Base-by-base conservation (phyloP, 495 filamentous ascomycete species). In the Rusavskia elegans region DNA sequence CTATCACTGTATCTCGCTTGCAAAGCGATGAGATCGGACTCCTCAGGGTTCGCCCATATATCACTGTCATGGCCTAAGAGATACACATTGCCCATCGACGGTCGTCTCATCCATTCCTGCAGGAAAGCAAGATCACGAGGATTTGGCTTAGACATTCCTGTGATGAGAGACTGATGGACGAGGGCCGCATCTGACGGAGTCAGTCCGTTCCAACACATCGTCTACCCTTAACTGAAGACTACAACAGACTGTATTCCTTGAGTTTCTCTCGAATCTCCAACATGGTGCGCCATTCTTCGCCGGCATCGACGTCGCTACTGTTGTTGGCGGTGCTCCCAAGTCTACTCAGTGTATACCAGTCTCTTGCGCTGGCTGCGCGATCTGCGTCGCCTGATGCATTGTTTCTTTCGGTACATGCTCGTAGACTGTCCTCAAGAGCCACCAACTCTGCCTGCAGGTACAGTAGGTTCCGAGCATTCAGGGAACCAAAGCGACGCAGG, bases 381-480 rank as follows among this genome's bases (percentile, higher is more conserved):
- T 20, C 19, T 13, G 59, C 37, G 57, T 59, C 25, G 19, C 8
- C 14, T 35, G 32, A 35, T 35, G 8, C 9, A 35, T 11, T 35
- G 32, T 35, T 35, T 14, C 13, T 35, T 35, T 35, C 32, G 32
- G 32, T 35, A 7, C 32, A 35, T 14, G 32, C 32, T 35, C 32
- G 32, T 2, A 35, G 23, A 16, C 4, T 25, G 45, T 58, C 53
- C 51, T 67, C 55, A 14, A 65, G 58, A 41, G 58, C 51, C 1
- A 49, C 44, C 19, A 69, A 45, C 37, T 69, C 66, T 1, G 65
- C 65, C 55, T 69, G 66, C 30, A 62, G 56, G 49, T 67, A 67
- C 6, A 67, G 54, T 14, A 69, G 41, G 40, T 65, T 65, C 39
- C 59, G 59, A 9, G 56, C 55, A 37, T 65, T 67, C 13, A 66